Conservation (phyloP, 805 yeast genomes). For the Saccharomycopsis olivae region DNA sequence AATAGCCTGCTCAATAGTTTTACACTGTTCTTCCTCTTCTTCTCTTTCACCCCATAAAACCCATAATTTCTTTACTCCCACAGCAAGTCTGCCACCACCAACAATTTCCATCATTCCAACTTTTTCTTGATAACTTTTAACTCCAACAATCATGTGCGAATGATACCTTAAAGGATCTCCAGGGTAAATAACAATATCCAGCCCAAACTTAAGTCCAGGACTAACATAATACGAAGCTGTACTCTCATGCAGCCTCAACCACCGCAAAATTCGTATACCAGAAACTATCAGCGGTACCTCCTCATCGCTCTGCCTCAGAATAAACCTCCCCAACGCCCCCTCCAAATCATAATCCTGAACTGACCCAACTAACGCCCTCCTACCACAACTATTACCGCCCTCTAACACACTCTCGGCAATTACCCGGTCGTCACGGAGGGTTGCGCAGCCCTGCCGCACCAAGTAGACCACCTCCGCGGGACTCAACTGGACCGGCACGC, state of each 20-base stretch:
- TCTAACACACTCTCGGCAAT: too few species aligned
- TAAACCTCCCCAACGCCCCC: slow-evolving; percentile 16
- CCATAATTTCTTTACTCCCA: slow-evolving; percentile 83
- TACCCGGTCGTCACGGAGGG: too few species aligned
- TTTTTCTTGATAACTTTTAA: slow-evolving; percentile 35
- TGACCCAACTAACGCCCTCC: too few species aligned
- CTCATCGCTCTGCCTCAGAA: too few species aligned
- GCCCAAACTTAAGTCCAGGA: slow-evolving; percentile 91
- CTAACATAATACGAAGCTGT: slow-evolving; percentile 50
- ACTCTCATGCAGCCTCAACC: slow-evolving; percentile 20
- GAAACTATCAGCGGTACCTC: too few species aligned
- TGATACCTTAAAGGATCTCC: slow-evolving; percentile 91
- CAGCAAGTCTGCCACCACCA: slow-evolving; percentile 85
- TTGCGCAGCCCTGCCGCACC: too few species aligned
- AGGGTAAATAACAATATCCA: slow-evolving; percentile 80
- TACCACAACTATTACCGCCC: too few species aligned
- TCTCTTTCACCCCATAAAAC: slow-evolving; percentile 31
- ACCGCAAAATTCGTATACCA: slow-evolving; percentile 1
- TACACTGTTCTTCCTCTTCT: slow-evolving; percentile 17
- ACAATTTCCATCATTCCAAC: slow-evolving; percentile 50
- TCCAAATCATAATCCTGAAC: too few species aligned
- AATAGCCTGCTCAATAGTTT: slow-evolving; percentile 15
- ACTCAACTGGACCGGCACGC: slow-evolving; percentile 68
- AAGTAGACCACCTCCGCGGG: slow-evolving; percentile 76
- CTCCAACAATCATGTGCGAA: slow-evolving; percentile 66